Evolutionary conservation across 1,284 basidiomycete genomes (phyloP), one percentile per base, ranked within the genome.

Genomic region (Tilletia indica): DNA sequence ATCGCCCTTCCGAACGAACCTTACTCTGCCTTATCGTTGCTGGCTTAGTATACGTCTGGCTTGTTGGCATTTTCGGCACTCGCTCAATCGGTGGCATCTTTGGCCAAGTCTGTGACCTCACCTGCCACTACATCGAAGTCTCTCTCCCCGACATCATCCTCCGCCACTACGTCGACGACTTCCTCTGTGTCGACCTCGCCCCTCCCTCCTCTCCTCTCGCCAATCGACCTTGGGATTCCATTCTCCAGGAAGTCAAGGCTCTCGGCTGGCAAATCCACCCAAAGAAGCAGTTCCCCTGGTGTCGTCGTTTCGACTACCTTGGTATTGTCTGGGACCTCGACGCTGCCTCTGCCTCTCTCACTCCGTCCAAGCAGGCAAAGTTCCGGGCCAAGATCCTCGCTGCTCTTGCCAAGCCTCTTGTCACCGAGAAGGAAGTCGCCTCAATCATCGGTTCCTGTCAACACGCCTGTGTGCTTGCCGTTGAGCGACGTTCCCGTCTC

Each of bases 121-220:
- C 51, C 16, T 54, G 51, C n/a, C 19, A 54, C 16, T 5, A 4
- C 6, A 4, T 54, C 25, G 51, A 54, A 19, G 8, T 19, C 19
- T 4, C 4, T 6, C 16, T 54, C 19, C 51, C 51, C 4, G 4
- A 4, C 19, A 54, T 54, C 5, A 4, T n/a, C 5, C 6, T 54
- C 6, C 51, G 51, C 6, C 51, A 54, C 51, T 54, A 54, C 51
- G 51, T 54, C n/a, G 51, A 54, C 51, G 51, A 54, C 51, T n/a
- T n/a, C 51, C 5, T 54, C 51, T 5, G 6, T 31, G 25, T 54
- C n/a, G 51, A 54, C 51, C 19, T 54, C n/a, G 51, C 51, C n/a
- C 51, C 51, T 54, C 51, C 51, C 25, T 5, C 4, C 51, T 54
- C 51, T 19, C 25, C 51, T 19, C 16, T n/a, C 51, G 16, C 5